A percentile compares a stretch with the other conserved stretches of the same genome.
Conservation (phyloP, 768 basidiomycete species). For the Tulasnella sp. region DNA sequence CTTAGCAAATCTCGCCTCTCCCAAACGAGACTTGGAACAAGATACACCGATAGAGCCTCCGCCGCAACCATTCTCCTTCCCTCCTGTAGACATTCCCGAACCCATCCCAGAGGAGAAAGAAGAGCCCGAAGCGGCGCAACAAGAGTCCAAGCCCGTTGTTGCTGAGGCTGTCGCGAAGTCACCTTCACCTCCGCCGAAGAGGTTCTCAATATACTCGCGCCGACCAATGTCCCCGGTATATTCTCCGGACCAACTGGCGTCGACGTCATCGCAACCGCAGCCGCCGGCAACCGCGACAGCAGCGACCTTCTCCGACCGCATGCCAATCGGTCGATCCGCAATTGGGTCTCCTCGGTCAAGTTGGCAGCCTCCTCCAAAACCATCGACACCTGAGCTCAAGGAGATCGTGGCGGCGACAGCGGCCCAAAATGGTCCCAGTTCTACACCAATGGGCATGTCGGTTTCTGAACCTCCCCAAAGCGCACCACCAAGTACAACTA, state of each 20-base stretch:
- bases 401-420: not conserved
- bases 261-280: not conserved
- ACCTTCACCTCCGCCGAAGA: not conserved
- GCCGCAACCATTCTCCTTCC: constrained; percentile 2
- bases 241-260: constrained; percentile 8
- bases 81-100: constrained; percentile 13
- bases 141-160: not conserved
- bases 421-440: not conserved
- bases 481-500: not conserved
- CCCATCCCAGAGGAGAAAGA: constrained; percentile 16
- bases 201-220: constrained; percentile 15
- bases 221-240: constrained; percentile 18
- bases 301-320: not conserved
- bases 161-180: not conserved
- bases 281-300: not conserved
- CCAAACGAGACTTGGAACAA: constrained; percentile 9
- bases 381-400: not conserved
- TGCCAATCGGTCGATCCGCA: not conserved
- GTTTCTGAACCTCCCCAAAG: not conserved
- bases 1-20: constrained; percentile 13
- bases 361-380: not conserved
- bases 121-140: not conserved
- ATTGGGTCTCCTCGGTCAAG: not conserved
- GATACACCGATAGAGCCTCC: constrained; percentile 7
- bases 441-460: not conserved